Base-by-base conservation (phyloP, 163 green algal species). In the Smithsoniella earleae region DNA sequence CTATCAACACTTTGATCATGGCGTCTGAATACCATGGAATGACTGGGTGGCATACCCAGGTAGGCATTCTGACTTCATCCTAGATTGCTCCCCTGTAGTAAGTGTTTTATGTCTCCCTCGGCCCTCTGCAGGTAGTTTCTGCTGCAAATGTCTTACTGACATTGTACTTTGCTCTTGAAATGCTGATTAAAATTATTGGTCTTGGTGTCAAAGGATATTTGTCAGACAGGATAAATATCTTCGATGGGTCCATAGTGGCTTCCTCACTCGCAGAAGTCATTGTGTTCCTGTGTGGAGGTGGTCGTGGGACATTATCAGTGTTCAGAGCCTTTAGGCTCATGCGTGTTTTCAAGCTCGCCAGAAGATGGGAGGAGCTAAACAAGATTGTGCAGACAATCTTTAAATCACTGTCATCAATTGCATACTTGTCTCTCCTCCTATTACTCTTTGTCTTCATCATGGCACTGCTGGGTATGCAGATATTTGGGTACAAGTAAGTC, bases 401-500 rank as follows among this genome's bases (percentile, higher is more conserved):
- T 43, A 74, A 62, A 43, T 83, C 75, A 36, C 46, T 89, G 20
- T 40, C 73, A 13, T 78, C 78, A n/a, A 77, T 87, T 37, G 69
- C 75, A 31, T 87, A 83, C 63, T 73, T 89, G 22, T 81, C 76
- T 16, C 62, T 86, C 20, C 82, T 89, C 34, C 78, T 89, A 62
- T 40, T 88, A 0, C 72, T 92, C 22, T 87, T 88, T 76, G 80
- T 89, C 62, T 87, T 87, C 62, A 76, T 89, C 36, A 79, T 83
- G 25, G 79, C 77, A 34, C 81, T 92, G 6, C 76, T 90, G 30
- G 86, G 86, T 27, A 91, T 88, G 83, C 79, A 87, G 75, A 74
- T 89, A 37, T 86, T 86, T 66, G 80, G 80, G 18, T 83, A 84
- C 77, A 73, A 81, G 74, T 69, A 34, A 30, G 58, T 36, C 25